Base-by-base conservation (phyloP, 2,329 filamentous ascomycete species). In the Pseudodiploospora longispora region DNA sequence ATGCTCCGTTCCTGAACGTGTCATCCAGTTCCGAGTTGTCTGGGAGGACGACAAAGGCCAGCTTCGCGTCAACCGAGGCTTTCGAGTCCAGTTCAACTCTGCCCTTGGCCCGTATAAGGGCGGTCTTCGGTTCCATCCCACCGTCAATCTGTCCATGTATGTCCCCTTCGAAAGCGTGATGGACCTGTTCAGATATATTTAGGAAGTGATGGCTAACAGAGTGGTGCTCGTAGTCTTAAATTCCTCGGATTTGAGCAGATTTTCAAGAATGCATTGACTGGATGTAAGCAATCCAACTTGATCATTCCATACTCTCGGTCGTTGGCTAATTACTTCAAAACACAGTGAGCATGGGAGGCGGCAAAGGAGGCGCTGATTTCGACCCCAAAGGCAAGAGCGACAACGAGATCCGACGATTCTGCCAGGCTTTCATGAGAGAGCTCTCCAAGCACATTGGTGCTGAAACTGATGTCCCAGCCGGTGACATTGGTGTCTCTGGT, bases 241-340 rank as follows among this genome's bases (percentile, higher is more conserved):
- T 97, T 97, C 74, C 79, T 98, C 63, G 93, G 91, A 54, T 97
- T 97, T 61, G 93, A 98, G 82, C 93, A 97, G 75, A 94, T 91
- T 72, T 97, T 97, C 80, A 97, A 97, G 81, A 97, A 97, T 87
- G 93, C 93, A 55, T 75, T 97, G 56, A 97, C 93, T 50, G 93
- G 93, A 62, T 72, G 85, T 90, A 74, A 75, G 86, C 80, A 28
- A 36, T 36, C n/a, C 39, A 9, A 32, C 31, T 36, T 36, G 6
- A 33, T n/a, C 33, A 19, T 3, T 2, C 37, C 6, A 2, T 30
- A 4, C 30, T 10, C 30, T 8, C 6, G 6, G 10, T 6, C 9
- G 8, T 27, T 40, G 19, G 32, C 38, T 40, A 4, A 27, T 32
- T 10, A 12, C 3, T 32, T 8, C 29, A 6, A 27, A 31, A 31